phyloP scores from a whole-genome alignment of 768 basidiomycete genomes.

The Psilocybe cyanescens region DNA sequence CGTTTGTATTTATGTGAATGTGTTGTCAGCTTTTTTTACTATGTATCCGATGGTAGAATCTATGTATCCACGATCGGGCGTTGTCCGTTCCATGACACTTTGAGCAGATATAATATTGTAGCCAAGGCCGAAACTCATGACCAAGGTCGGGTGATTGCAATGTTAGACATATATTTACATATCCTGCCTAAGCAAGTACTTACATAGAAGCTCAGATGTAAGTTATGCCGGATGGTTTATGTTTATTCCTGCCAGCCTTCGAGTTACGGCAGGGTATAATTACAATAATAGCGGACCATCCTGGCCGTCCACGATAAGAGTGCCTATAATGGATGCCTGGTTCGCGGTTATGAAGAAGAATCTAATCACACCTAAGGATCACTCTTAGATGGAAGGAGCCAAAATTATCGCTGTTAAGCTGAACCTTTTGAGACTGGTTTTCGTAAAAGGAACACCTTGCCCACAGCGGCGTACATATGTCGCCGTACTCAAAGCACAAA shows the following conservation, averaged over 20 bases:
- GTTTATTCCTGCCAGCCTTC: constrained; percentile 11
- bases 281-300: constrained; percentile 6
- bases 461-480: constrained; percentile 9
- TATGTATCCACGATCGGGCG: constrained; percentile 20
- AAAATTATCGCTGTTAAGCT: constrained; percentile 10
- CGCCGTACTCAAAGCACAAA: constrained; percentile 3
- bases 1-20: constrained; percentile 19
- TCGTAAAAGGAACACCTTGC: constrained; percentile 9
- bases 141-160: constrained; percentile 18
- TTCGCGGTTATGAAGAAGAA: constrained; percentile 6
- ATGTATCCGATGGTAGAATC: constrained; percentile 12
- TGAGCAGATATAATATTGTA: not conserved
- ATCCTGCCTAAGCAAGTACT: not conserved
- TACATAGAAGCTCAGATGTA: not conserved
- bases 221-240: constrained; percentile 2
- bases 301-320: not conserved
- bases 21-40: constrained; percentile 14
- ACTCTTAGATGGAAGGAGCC: constrained; percentile 14
- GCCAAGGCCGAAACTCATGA: constrained; percentile 18
- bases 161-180: constrained; percentile 5
- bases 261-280: constrained; percentile 3
- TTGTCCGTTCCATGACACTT: constrained; percentile 1
- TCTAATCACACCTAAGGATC: constrained; percentile 9
- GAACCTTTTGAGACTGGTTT: not conserved
- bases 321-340: constrained; percentile 4